These are phyloP conservation scores for Pseudopyrenochaeta lycopersici DNA, from an alignment of 2,329 filamentous ascomycete species.

Conservation along the genomic window DNA sequence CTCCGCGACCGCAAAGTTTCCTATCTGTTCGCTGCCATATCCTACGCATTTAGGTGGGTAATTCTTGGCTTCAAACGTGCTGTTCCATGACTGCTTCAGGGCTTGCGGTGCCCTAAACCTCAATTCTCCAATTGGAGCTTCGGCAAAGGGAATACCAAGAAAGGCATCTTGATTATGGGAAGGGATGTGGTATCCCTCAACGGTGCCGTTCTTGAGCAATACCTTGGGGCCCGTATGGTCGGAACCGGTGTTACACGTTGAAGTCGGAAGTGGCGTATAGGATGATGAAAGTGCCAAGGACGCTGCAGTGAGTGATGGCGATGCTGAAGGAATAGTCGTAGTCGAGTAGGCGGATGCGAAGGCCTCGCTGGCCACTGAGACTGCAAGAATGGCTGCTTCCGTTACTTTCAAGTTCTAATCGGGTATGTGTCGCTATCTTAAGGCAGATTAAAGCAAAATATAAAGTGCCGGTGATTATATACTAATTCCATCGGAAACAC, in stretches of 20 bases:
- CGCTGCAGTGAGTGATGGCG: background rate
- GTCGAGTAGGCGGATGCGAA: background rate
- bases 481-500: no score
- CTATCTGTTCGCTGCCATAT: constrained; percentile 30
- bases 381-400: background rate
- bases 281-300: background rate
- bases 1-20: constrained; percentile 46
- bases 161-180: constrained; percentile 55
- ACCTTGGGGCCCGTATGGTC: constrained; percentile 29
- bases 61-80: constrained; percentile 45
- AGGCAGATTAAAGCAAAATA: no score
- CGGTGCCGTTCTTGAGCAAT: constrained; percentile 52
- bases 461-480: no score
- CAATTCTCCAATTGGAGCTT: constrained; percentile 46
- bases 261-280: background rate
- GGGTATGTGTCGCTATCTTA: no score
- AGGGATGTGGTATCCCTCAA: constrained; percentile 45
- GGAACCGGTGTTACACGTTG: background rate
- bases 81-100: constrained; percentile 52
- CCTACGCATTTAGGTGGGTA: constrained; percentile 25
- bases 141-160: constrained; percentile 58
- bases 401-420: no score
- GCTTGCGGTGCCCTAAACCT: constrained; percentile 60
- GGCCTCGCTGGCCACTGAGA: background rate
- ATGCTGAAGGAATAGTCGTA: background rate